Conservation (phyloP, 148 eudicot genomes). For the Rhododendron ferrugineum region DNA sequence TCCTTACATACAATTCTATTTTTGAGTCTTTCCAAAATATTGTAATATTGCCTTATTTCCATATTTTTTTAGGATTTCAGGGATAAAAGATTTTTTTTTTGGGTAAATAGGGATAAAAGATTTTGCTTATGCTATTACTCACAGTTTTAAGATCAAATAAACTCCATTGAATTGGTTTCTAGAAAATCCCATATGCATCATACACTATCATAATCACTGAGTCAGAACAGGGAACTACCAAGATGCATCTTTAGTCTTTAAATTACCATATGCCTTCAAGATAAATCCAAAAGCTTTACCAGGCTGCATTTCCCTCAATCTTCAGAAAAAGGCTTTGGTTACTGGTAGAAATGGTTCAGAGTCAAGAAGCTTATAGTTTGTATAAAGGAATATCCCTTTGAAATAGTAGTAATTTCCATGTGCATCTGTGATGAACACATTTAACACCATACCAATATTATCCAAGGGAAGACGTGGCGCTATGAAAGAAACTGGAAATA, state of each 20-base stretch:
- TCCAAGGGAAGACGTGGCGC: not conserved
- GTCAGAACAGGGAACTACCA: not conserved
- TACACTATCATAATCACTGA: not conserved
- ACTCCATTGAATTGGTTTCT: not conserved
- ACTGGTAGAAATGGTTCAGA: not conserved
- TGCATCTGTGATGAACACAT: not conserved
- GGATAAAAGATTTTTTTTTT: not conserved
- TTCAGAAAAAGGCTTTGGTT: not conserved
- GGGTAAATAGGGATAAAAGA: not conserved
- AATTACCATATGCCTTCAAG: not conserved
- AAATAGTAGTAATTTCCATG: not conserved
- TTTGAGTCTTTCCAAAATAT: not conserved
- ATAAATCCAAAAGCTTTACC: not conserved
- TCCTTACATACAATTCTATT: not conserved
- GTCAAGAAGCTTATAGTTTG: constrained; percentile 1
- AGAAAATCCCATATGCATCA: not conserved
- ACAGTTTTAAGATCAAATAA: not conserved
- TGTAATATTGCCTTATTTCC: not conserved
- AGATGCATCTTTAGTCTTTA: not conserved
- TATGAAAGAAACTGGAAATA: not conserved
- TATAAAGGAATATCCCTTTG: not conserved
- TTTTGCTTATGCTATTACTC: not conserved
- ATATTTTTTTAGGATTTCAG: not conserved
- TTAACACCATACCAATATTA: not conserved
- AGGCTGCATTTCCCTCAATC: not conserved